A percentile compares a stretch with the other conserved stretches of the same genome.
Evolutionary conservation across 2,329 filamentous ascomycete species (phyloP).

Genomic region (Phaeosphaeria sp.): DNA sequence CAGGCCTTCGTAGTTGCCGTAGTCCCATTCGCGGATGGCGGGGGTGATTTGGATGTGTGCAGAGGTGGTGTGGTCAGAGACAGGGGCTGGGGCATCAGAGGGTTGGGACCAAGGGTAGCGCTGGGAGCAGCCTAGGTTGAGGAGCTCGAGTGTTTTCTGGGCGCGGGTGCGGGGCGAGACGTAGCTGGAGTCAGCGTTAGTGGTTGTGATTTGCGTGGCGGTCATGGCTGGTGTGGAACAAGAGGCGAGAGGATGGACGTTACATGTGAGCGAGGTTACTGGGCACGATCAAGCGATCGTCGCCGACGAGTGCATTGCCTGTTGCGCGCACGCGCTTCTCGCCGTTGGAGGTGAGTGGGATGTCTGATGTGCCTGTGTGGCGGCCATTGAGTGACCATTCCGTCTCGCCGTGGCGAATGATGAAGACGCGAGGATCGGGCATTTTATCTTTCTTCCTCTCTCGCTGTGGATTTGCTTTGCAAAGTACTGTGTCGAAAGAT

Average conservation of each 20-base stretch:
- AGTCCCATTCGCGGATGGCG: conserved; percentile 66
- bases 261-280: conserved; percentile 83
- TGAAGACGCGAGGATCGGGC: conserved; percentile 59
- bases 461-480: no score
- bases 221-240: no score
- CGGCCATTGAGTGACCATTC: conserved; percentile 87
- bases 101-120: conserved; percentile 70
- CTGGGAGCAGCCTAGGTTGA: conserved; percentile 74
- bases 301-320: conserved; percentile 81
- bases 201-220: no score
- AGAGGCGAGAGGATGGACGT: no score
- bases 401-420: conserved; percentile 85
- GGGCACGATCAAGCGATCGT: conserved; percentile 84
- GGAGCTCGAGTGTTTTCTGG: conserved; percentile 87
- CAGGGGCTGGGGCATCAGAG: conserved; percentile 2
- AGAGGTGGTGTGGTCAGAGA: conserved; percentile 23
- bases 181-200: conserved; percentile 60
- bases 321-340: conserved; percentile 64
- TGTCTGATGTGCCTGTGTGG: conserved; percentile 83
- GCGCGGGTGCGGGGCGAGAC: conserved; percentile 86
- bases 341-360: conserved; percentile 81
- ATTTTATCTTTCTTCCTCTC: conserved; percentile 16
- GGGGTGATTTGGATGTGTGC: conserved; percentile 59
- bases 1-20: conserved; percentile 68
- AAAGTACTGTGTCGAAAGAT: background rate